These are phyloP conservation scores for Starmerella sirachaensis DNA, from an alignment of 805 yeast species.

Conservation along the genomic window DNA sequence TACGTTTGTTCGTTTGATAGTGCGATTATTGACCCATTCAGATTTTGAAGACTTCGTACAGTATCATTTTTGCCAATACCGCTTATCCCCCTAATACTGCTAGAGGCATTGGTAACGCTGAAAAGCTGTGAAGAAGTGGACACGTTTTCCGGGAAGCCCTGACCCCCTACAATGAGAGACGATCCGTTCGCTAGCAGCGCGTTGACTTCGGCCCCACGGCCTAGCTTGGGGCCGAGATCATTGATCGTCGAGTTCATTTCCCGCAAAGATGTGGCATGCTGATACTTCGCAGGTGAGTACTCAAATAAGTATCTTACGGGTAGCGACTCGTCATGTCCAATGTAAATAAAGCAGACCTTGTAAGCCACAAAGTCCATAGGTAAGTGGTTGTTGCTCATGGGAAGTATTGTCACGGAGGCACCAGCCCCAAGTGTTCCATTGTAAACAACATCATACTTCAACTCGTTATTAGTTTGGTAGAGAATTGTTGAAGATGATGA, in stretches of 20 bases:
- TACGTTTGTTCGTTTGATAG: slow-evolving; percentile 2
- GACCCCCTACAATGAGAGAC: slow-evolving; percentile 39
- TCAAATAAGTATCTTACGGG: slow-evolving; percentile 46
- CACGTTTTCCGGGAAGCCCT: slow-evolving; percentile 25
- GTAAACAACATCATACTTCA: slow-evolving; percentile 70
- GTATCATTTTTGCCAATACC: slow-evolving; percentile 22
- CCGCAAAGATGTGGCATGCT: slow-evolving; percentile 27
- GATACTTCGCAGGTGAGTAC: slow-evolving; percentile 59
- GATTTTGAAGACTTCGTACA: slow-evolving; percentile 39
- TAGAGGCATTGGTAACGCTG: not conserved
- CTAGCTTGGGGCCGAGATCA: slow-evolving; percentile 29
- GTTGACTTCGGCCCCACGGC: slow-evolving; percentile 33
- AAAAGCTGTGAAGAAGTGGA: slow-evolving; percentile 6
- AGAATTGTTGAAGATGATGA: slow-evolving; percentile 35
- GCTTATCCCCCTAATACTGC: not conserved
- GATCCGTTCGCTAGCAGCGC: slow-evolving; percentile 27
- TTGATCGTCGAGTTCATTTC: slow-evolving; percentile 41
- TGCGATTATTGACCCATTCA: slow-evolving; percentile 30
- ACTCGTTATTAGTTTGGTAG: slow-evolving; percentile 68
- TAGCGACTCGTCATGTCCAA: slow-evolving; percentile 33
- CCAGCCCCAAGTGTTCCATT: slow-evolving; percentile 48
- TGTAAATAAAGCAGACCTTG: slow-evolving; percentile 38
- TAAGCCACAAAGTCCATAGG: slow-evolving; percentile 59
- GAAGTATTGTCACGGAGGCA: slow-evolving; percentile 31
- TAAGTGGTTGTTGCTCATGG: slow-evolving; percentile 21